Percentiles rank a stretch among this genome's conserved stretches.
Conservation (phyloP, 192 early-diverging fungal species). For the Linnemannia elongata region DNA sequence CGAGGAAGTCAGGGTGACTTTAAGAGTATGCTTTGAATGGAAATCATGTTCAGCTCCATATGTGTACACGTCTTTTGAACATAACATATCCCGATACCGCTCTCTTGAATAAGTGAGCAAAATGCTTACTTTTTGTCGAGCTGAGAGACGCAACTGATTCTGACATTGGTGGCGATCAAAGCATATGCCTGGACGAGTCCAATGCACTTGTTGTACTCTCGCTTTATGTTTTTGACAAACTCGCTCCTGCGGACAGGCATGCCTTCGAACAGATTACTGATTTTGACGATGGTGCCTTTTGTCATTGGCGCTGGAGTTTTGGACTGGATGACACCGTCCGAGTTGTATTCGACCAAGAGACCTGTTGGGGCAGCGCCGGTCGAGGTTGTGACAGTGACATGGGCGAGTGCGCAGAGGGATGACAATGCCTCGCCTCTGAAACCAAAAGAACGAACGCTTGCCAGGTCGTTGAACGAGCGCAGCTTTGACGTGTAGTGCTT, state of each 20-base stretch:
- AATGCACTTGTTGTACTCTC: conserved; percentile 85
- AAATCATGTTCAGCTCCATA: too few species aligned
- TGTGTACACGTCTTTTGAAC: background rate
- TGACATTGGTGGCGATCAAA: conserved; percentile 76
- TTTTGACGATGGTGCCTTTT: conserved; percentile 83
- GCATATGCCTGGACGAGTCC: conserved; percentile 88
- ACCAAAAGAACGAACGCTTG: conserved; percentile 85
- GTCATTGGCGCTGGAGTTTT: conserved; percentile 42
- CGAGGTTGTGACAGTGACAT: conserved; percentile 76
- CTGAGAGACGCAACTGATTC: conserved; percentile 76
- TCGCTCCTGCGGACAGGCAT: conserved; percentile 91
- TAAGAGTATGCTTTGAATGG: too few species aligned
- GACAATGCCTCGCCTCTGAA: conserved; percentile 95
- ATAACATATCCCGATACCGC: background rate
- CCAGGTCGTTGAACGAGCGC: conserved; percentile 80
- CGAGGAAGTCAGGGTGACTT: too few species aligned
- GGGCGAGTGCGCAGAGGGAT: conserved; percentile 85
- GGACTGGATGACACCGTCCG: conserved; percentile 62
- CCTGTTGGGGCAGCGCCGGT: conserved; percentile 74
- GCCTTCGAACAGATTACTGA: conserved; percentile 82
- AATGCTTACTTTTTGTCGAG: conserved; percentile 64
- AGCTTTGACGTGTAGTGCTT: conserved; percentile 95
- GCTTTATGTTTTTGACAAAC: conserved; percentile 85
- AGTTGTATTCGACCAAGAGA: conserved; percentile 77
- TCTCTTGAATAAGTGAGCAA: background rate